Evolutionary conservation across 176 grass and related monocot species (phyloP), one percentile per base, ranked within the genome.

Genomic region (Hyparrhenia diplandra): DNA sequence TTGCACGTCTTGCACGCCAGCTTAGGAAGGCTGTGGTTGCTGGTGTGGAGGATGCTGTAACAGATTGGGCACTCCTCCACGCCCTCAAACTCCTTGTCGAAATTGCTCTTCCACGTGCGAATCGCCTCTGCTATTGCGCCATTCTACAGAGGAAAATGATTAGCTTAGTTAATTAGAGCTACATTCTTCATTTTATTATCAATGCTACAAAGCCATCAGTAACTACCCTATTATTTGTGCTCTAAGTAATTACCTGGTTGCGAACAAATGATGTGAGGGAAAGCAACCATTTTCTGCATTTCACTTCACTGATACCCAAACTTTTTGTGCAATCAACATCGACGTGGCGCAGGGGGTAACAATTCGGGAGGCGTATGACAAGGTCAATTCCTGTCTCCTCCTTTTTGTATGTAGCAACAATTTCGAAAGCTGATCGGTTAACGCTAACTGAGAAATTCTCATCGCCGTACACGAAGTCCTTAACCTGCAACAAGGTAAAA

Each of bases 61-160:
- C 95, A 98, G 83, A 98, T 95, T 11, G 95, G 95, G 39, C 95
- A 98, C 67, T 98, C 95, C 84, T 98, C 95, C 47, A 94, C 88
- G 4, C 92, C 95, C 87, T 92, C 92, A 72, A 94, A 98, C 81
- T 95, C 95, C 86, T 95, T 94, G 80, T 95, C 95, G 0, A 98
- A 98, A 76, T 98, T 95, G n/a, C 62, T 84, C 67, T 95, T 98
- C 96, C 96, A 98, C 0, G 86, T 95, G 16, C 64, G 39, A 58
- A 98, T 95, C 62, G 92, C 95, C 82, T 98, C 95, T 6, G 90
- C 95, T 71, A 98, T 88, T 1, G 95, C 95, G 1, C 95, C 92
- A 4, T 95, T 98, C 95, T 94, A 79, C 30, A 82, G 13, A 20
- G 2, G 30, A 24, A 40, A 9, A 45, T 72, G 25, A 39, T 42